Conservation (phyloP, 352 stramenopile species). For the Phytophthora cactorum region DNA sequence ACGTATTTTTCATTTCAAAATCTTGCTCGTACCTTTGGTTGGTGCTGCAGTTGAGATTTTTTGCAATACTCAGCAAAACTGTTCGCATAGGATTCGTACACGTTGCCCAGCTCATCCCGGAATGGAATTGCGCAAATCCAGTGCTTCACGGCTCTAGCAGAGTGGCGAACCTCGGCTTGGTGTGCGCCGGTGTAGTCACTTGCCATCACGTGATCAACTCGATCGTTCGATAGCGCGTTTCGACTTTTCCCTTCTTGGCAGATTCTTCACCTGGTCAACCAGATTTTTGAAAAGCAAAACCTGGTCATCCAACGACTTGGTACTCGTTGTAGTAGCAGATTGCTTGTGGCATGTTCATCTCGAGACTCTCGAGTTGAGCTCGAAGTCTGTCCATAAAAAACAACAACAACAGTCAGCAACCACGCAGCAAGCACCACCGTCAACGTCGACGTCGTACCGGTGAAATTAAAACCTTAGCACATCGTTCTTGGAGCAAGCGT, state of each 20-base stretch:
- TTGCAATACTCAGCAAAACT: background rate
- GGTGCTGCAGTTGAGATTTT: background rate
- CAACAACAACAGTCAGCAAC: background rate
- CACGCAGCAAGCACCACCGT: background rate
- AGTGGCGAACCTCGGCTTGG: background rate
- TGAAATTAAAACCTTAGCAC: conserved; percentile 27
- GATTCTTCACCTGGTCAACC: background rate
- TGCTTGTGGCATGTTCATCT: conserved; percentile 16
- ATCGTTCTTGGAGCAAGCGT: conserved; percentile 37
- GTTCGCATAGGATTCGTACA: background rate
- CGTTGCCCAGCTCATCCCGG: background rate
- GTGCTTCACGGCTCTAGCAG: background rate
- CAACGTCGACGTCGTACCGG: conserved; percentile 9
- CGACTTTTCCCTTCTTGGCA: background rate
- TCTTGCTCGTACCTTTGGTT: background rate
- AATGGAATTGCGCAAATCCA: background rate
- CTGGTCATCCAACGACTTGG: conserved; percentile 1
- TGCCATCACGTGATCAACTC: conserved; percentile 22
- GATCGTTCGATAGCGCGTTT: conserved; percentile 20
- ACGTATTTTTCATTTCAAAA: background rate
- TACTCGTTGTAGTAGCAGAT: background rate
- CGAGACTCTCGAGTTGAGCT: conserved; percentile 32
- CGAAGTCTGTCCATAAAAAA: conserved; percentile 3
- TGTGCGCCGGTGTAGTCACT: conserved; percentile 5
- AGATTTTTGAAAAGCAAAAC: conserved; percentile 6